Base-by-base conservation (phyloP, 2,329 filamentous ascomycete genomes). In the Drechslerella dactyloides region DNA sequence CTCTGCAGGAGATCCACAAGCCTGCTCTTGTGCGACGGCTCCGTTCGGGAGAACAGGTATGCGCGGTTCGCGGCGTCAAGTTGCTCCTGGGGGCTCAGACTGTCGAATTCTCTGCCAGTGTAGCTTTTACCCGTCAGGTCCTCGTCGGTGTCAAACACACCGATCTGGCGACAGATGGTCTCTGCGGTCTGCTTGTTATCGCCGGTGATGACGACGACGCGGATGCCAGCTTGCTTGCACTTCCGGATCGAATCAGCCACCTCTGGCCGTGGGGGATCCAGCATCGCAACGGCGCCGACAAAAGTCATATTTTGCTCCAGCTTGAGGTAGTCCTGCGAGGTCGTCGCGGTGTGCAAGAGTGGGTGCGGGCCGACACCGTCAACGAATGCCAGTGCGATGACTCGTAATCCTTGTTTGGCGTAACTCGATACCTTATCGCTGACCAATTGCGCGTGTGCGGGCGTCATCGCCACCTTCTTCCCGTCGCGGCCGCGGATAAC, bases 141-240 rank as follows among this genome's bases (percentile, higher is more conserved):
- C 80, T 97, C 93, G 72, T 89, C 82, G 75, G 85, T 81, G 15
- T 87, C 89, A 80, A 99, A 99, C 58, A 99, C 88, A 73, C 94
- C 94, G 79, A 99, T 99, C 80, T 96, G 90, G 77, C 93, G 90
- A 83, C 94, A 99, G 79, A 99, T 97, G 73, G 91, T 93, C 82
- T 99, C 94, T 7, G 94, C 94, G 2, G 94, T 99, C 82, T 96
- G 96, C 79, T 90, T 92, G 82, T 96, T 99, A 82, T 99, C 94
- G 78, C 94, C 94, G 60, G 94, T 99, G 80, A 99, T 97, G 75
- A 99, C 94, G 76, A 99, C 91, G 55, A 99, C 91, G 73, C 94
- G 90, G 77, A 99, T 97, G 76, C 94, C 94, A 76, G 94, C 94
- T 74, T 91, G 88, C 80, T 89, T 90, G 82, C 94, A 99, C 80